Evolutionary conservation across 257 asterid genomes (phyloP), one percentile per base, ranked within the genome.

Genomic region (Petrea volubilis): DNA sequence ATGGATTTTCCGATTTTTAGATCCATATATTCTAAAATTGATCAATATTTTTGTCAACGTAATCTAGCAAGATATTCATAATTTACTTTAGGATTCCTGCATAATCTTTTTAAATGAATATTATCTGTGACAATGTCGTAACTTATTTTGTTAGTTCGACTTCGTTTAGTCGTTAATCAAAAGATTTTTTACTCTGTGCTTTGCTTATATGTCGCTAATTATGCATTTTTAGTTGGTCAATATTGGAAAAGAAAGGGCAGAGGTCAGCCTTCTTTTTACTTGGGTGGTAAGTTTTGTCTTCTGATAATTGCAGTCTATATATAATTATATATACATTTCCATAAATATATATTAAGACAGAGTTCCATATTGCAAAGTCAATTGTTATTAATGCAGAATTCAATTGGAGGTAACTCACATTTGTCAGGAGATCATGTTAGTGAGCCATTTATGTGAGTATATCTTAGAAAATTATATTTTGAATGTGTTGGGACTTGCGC

Each of bases 161-260:
- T n/a, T n/a, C n/a, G n/a, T n/a, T n/a, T n/a, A n/a, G n/a, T n/a
- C n/a, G n/a, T n/a, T n/a, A n/a, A n/a, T n/a, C n/a, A n/a, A n/a
- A n/a, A n/a, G n/a, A n/a, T n/a, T n/a, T n/a, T n/a, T n/a, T n/a
- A n/a, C n/a, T n/a, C n/a, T n/a, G n/a, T n/a, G n/a, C n/a, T 53
- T 78, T 44, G 40, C 80, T 80, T 25, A 72, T 61, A 33, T 74
- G 56, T 9, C 60, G 25, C 65, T 70, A 49, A 68, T 14, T 76
- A 36, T 76, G 63, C 70, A 33, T 64, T 86, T 77, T 77, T n/a
- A 95, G 99, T 85, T 95, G 94, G 97, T 84, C 59, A 95, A 95
- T 77, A 95, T 98, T 4, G 99, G 99, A 65, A 95, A 87, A 82
- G 99, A 95, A 72, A 84, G 99, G 83, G 99, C 99, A 34, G 90